Evolutionary conservation across 805 yeast species (phyloP).

Genomic region (Komagataella phaffii): DNA sequence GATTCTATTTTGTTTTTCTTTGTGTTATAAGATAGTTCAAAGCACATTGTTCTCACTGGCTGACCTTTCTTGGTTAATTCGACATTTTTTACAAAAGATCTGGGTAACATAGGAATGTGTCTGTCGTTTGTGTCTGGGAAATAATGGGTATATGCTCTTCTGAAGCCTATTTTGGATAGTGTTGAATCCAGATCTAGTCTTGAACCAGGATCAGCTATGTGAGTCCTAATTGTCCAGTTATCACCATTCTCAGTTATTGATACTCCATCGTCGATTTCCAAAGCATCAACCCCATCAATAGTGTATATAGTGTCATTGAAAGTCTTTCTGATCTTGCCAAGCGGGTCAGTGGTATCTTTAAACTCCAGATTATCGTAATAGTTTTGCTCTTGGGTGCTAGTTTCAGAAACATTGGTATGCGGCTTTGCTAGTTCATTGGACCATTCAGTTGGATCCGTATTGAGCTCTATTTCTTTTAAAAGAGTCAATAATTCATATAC

Average conservation of each 20-base stretch:
- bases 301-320: conserved; percentile 54
- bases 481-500: conserved; percentile 36
- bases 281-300: conserved; percentile 69
- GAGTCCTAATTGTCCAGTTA: conserved; percentile 41
- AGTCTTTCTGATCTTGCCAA: conserved; percentile 18
- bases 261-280: conserved; percentile 91
- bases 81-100: conserved; percentile 28
- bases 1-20: background rate
- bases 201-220: conserved; percentile 83
- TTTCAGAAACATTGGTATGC: conserved; percentile 23
- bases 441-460: conserved; percentile 40
- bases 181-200: conserved; percentile 25
- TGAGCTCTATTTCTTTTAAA: conserved; percentile 13
- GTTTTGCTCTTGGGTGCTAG: conserved; percentile 27
- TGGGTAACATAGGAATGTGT: conserved; percentile 61
- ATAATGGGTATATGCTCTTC: conserved; percentile 55
- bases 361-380: conserved; percentile 19
- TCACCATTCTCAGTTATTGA: conserved; percentile 29
- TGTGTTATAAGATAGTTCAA: background rate
- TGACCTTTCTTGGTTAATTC: conserved; percentile 12
- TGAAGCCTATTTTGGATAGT: conserved; percentile 42
- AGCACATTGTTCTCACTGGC: background rate
- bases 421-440: conserved; percentile 33
- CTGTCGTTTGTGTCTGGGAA: conserved; percentile 38
- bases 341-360: background rate